These are phyloP conservation scores for Rasamsonia emersonii DNA, from an alignment of 2,329 filamentous ascomycete species.

Conservation along the genomic window DNA sequence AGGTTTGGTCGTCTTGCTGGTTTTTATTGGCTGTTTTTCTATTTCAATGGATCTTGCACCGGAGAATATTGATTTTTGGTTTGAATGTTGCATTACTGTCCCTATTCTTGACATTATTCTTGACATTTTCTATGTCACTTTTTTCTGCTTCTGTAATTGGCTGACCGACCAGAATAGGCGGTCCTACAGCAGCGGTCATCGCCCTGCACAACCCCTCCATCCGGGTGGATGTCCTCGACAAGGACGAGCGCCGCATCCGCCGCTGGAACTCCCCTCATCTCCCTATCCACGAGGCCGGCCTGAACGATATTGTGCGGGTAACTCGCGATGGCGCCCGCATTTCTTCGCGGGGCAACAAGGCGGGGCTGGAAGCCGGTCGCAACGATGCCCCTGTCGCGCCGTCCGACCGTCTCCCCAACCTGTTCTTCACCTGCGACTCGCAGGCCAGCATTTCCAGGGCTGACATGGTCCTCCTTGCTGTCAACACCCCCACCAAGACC, in stretches of 20 bases:
- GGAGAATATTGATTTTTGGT: too few species aligned
- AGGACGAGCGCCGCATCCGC: slow-evolving; percentile 55
- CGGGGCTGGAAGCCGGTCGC: slow-evolving; percentile 13
- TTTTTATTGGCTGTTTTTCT: too few species aligned
- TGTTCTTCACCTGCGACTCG: slow-evolving; percentile 65
- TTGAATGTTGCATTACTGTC: neutral
- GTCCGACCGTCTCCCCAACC: slow-evolving; percentile 50
- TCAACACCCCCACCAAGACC: slow-evolving; percentile 72
- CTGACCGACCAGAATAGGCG: slow-evolving; percentile 41
- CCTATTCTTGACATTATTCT: neutral
- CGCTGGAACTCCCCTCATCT: slow-evolving; percentile 66
- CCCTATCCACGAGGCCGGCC: slow-evolving; percentile 67
- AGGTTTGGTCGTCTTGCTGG: too few species aligned
- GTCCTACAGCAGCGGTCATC: slow-evolving; percentile 66
- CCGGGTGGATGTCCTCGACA: slow-evolving; percentile 66
- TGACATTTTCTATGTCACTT: neutral
- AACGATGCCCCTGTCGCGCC: slow-evolving; percentile 20
- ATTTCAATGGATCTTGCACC: too few species aligned
- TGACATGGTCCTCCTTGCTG: slow-evolving; percentile 65
- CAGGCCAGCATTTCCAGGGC: slow-evolving; percentile 54
- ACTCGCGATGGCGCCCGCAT: slow-evolving; percentile 27
- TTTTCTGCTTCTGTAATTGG: slow-evolving; percentile 5
- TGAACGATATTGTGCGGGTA: slow-evolving; percentile 57
- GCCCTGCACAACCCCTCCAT: slow-evolving; percentile 65
- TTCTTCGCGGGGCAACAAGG: slow-evolving; percentile 8